Evolutionary conservation across 176 grass and related monocot species (phyloP), one percentile per base, ranked within the genome.

Genomic region (Musa itinerans): DNA sequence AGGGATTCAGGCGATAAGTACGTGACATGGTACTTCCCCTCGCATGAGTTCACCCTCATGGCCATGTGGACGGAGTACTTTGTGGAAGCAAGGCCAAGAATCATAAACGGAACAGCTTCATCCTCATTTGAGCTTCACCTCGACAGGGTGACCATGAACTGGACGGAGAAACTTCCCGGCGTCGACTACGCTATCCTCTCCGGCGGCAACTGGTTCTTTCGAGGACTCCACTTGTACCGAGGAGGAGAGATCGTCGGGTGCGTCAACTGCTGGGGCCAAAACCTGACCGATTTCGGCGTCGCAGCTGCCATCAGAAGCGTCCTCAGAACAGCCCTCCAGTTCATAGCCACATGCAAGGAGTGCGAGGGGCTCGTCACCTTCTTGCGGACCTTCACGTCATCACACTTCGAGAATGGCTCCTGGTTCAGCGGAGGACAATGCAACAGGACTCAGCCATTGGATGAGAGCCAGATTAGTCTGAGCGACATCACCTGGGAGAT

Each of bases 41-140:
- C 4, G 63, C 87, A 90, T 75, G n/a, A 90, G 61, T 90, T 95
- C 83, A 95, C 87, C 23, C 85, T 90, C 8, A 82, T 80, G 81
- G 75, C 11, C 20, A 84, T 90, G 85, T 90, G 88, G 91, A 84
- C 91, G 15, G 82, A 88, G 80, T 94, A 82, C 88, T 87, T 78
- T 63, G 87, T 72, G 52, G 78, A 82, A 27, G 81, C 59, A 3
- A 53, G 5, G 1, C 85, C 65, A 17, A 77, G 84, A 2, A 25
- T 66, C 1, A 53, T 56, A 5, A 72, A 63, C 24, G 90, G 90
- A 7, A 80, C 88, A 61, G 73, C 55, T 19, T 83, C 86, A 0
- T 6, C 51, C 0, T 83, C 86, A 19, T 92, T 82, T 61, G 79
- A 92, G 79, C 79, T 92, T 75, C 90, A 92, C 86, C 82, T 92